Evolutionary conservation across 495 filamentous ascomycete genomes (phyloP).

Genomic region (Annulohypoxylon maeteangense): DNA sequence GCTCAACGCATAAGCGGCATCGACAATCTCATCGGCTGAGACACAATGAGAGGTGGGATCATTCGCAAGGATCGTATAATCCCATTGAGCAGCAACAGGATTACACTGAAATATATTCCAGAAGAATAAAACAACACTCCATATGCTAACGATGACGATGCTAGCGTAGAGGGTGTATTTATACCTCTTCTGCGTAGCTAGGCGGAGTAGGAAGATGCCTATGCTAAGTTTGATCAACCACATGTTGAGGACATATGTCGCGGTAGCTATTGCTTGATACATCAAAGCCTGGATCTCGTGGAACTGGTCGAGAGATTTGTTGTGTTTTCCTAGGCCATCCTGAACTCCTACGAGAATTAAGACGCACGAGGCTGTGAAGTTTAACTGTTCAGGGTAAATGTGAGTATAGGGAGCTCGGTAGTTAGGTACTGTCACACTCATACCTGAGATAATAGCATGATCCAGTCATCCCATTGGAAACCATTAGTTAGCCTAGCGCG

Average conservation of each 20-base stretch:
- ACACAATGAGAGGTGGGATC: conserved; percentile 46
- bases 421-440: neutral
- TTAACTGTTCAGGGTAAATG: conserved; percentile 33
- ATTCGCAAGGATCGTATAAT: conserved; percentile 48
- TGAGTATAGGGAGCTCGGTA: conserved; percentile 11
- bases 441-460: conserved; percentile 55
- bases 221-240: conserved; percentile 59
- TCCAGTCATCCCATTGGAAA: conserved; percentile 56
- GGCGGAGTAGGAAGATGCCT: conserved; percentile 55
- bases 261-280: conserved; percentile 54
- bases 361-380: conserved; percentile 50
- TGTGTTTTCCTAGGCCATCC: conserved; percentile 52
- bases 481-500: conserved; percentile 50
- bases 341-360: conserved; percentile 48
- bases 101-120: conserved; percentile 56
- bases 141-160: conserved; percentile 50
- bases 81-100: conserved; percentile 53
- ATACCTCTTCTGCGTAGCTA: conserved; percentile 49
- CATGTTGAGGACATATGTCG: conserved; percentile 54
- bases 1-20: conserved; percentile 54
- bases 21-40: conserved; percentile 48
- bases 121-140: conserved; percentile 53
- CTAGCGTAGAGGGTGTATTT: conserved; percentile 50
- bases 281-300: conserved; percentile 50
- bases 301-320: conserved; percentile 47